phyloP scores from a whole-genome alignment of 495 filamentous ascomycete genomes.

The Penicillium fimorum region DNA sequence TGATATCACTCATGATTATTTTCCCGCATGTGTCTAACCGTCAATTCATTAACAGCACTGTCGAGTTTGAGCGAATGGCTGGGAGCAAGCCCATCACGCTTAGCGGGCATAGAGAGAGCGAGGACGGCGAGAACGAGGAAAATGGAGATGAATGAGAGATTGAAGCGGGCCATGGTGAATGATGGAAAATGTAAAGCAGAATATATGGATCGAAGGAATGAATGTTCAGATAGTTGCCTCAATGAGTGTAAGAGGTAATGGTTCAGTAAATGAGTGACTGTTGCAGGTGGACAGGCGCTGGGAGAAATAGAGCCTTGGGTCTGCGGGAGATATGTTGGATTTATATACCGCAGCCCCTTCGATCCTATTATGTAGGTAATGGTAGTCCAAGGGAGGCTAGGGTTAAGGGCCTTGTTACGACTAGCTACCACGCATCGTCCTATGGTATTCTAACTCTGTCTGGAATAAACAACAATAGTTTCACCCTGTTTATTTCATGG shows the following conservation, averaged over 20 bases:
- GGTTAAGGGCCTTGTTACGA: conserved; percentile 1
- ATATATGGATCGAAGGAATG: conserved; percentile 8
- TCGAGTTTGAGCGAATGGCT: conserved; percentile 10
- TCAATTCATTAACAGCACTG: conserved; percentile 18
- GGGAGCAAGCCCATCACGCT: conserved; percentile 18
- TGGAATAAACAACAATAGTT: not conserved
- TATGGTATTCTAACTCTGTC: conserved; percentile 3
- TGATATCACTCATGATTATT: not conserved
- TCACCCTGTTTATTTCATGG: not conserved
- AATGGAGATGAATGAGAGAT: conserved; percentile 31
- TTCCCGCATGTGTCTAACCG: conserved; percentile 16
- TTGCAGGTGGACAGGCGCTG: not conserved
- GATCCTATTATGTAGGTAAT: not conserved
- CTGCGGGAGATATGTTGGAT: conserved; percentile 3
- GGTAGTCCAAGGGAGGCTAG: conserved; percentile 10
- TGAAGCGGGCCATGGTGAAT: conserved; percentile 40
- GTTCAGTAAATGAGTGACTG: conserved; percentile 11
- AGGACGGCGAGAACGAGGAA: conserved; percentile 34
- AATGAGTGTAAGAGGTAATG: conserved; percentile 17
- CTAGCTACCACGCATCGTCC: not conserved
- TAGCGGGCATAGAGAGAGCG: conserved; percentile 33
- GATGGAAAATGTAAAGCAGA: conserved; percentile 11
- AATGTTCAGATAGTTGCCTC: conserved; percentile 10
- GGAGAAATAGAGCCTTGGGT: not conserved
- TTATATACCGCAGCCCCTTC: conserved; percentile 19